Base-by-base conservation (phyloP, 1,139 yeast species). In the Taiozyma sp. region DNA sequence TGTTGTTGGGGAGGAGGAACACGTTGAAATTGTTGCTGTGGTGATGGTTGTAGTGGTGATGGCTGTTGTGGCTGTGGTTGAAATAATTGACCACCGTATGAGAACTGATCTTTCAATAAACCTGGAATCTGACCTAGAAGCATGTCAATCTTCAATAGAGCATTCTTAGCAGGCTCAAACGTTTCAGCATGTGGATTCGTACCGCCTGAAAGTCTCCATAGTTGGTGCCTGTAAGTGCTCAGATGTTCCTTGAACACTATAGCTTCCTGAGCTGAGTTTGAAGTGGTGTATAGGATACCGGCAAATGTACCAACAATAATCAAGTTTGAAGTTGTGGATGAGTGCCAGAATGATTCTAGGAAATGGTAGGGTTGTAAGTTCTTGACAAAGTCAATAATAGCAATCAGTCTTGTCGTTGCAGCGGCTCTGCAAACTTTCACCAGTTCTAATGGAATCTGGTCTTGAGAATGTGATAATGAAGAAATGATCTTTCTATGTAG, bases 291-390 rank as follows among this genome's bases (percentile, higher is more conserved):
- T 51, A 91, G 70, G 10, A 91, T 72, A 0, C 95, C 85, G 0
- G 96, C 96, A 75, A 91, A 91, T 0, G 93, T 81, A 3, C 96
- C 96, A 50, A 90, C 87, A 45, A 88, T 70, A 4, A 96, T 84
- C 57, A 91, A 81, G 63, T 87, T 88, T 12, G 88, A 78, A 0
- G 92, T 76, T 0, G 96, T 79, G 5, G 91, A 83, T 2, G 91
- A 80, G 67, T 87, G 93, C 97, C 97, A 91, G 67, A 89, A 90
- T 10, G 95, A 81, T 63, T 84, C 91, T 16, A 30, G 4, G 48
- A 87, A 79, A 63, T 90, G 96, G 58, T 89, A 96, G 3, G 87
- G 86, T 58, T 84, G 83, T 62, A 91, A 75, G 53, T 81, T 85
- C 51, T 85, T 71, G 12, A 89, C 85, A 69, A 90, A 88, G 50